Evolutionary conservation across 1,139 yeast species (phyloP).

Genomic region (Candida sanyaensis): DNA sequence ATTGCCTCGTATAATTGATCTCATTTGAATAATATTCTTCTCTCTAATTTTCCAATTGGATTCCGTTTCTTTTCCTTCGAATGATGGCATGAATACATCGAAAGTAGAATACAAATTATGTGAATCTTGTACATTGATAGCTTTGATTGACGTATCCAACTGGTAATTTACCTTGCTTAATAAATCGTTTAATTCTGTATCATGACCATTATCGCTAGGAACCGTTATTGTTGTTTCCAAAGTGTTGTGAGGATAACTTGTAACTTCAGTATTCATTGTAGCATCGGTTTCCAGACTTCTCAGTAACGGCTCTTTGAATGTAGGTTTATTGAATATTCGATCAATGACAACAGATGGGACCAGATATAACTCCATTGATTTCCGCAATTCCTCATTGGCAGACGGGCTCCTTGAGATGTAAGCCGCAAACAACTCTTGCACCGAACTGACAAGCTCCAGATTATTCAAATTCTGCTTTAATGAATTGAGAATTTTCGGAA

Average conservation of each 20-base stretch:
- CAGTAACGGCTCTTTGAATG: background rate
- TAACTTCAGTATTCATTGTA: background rate
- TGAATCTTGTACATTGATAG: conserved; percentile 18
- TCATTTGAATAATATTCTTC: conserved; percentile 52
- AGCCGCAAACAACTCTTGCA: conserved; percentile 19
- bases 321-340: background rate
- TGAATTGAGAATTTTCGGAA: conserved; percentile 19
- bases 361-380: conserved; percentile 1
- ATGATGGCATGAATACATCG: conserved; percentile 31
- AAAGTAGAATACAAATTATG: conserved; percentile 21
- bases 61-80: conserved; percentile 86
- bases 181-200: conserved; percentile 17
- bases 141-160: conserved; percentile 26
- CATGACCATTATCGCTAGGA: background rate
- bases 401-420: background rate
- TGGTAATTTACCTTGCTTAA: conserved; percentile 24
- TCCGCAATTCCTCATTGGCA: background rate
- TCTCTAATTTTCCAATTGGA: conserved; percentile 84
- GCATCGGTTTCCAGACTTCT: conserved; percentile 1
- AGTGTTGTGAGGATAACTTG: background rate
- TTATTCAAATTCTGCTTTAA: conserved; percentile 4
- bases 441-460: conserved; percentile 9
- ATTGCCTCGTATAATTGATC: conserved; percentile 66
- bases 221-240: background rate
- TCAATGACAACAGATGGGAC: background rate